Evolutionary conservation across 2,329 filamentous ascomycete species (phyloP).

Genomic region (Ophiostoma sp.): DNA sequence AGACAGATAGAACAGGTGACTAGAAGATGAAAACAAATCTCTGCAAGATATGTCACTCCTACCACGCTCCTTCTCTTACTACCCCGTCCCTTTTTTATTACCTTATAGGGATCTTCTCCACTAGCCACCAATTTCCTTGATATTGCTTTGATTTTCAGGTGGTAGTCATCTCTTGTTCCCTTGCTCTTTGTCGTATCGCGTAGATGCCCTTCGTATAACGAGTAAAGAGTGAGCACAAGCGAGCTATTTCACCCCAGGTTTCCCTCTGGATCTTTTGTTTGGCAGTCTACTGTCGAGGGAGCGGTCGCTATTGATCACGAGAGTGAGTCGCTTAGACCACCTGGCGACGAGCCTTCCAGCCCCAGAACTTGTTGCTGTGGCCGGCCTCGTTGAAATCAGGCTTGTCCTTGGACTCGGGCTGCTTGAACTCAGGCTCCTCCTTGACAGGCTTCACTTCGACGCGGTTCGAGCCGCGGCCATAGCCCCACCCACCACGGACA

Average conservation of each 20-base stretch:
- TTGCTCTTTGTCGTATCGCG: not conserved
- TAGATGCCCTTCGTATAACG: not conserved
- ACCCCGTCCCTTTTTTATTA: not conserved
- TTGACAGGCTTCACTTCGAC: constrained; percentile 5
- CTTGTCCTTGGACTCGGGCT: not conserved
- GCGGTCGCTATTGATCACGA: no score
- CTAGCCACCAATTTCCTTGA: not conserved
- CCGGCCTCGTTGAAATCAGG: not conserved
- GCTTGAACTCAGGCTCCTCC: not conserved
- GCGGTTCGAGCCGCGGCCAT: constrained; percentile 3
- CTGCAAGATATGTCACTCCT: not conserved
- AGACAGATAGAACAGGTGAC: not conserved
- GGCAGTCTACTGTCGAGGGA: no score
- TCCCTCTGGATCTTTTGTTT: no score
- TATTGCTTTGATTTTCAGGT: constrained; percentile 5
- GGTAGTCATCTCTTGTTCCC: not conserved
- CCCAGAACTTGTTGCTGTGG: constrained; percentile 6
- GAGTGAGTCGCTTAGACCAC: not conserved
- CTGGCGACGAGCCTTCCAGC: constrained; percentile 14
- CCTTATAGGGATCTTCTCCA: not conserved
- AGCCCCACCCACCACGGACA: constrained; percentile 16
- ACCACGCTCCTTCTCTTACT: not conserved
- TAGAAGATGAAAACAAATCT: not conserved
- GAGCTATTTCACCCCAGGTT: no score
- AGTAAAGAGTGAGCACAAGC: no score